These are phyloP conservation scores for Wickerhamiella allomyrinae DNA, from an alignment of 805 yeast genomes.

Conservation along the genomic window DNA sequence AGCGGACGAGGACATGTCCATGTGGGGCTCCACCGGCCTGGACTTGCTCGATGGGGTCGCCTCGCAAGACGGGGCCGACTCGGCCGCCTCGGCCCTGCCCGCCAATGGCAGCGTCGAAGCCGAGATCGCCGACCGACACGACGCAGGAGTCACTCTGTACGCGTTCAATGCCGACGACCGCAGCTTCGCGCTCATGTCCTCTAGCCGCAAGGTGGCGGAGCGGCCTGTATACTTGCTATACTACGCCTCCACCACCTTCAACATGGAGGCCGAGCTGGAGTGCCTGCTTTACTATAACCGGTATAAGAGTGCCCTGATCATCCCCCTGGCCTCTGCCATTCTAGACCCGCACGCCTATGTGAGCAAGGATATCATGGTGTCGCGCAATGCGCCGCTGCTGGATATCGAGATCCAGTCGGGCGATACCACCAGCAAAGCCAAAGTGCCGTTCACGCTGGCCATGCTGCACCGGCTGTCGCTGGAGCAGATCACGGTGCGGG, in stretches of 20 bases:
- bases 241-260: background rate
- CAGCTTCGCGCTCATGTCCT: background rate
- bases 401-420: background rate
- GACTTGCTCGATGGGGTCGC: no score
- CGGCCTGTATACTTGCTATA: background rate
- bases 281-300: no score
- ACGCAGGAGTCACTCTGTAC: no score
- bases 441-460: background rate
- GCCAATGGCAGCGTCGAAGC: no score
- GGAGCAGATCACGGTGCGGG: background rate
- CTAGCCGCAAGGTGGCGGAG: background rate
- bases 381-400: background rate
- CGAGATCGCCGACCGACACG: no score
- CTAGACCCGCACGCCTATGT: background rate
- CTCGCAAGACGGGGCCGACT: no score
- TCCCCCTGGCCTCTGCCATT: background rate
- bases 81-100: no score
- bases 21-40: no score
- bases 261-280: background rate
- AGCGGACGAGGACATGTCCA: no score
- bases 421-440: background rate
- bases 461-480: background rate
- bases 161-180: background rate
- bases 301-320: background rate
- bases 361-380: background rate